Evolutionary conservation across 805 yeast species (phyloP).

Genomic region (Ogataea zsoltii): DNA sequence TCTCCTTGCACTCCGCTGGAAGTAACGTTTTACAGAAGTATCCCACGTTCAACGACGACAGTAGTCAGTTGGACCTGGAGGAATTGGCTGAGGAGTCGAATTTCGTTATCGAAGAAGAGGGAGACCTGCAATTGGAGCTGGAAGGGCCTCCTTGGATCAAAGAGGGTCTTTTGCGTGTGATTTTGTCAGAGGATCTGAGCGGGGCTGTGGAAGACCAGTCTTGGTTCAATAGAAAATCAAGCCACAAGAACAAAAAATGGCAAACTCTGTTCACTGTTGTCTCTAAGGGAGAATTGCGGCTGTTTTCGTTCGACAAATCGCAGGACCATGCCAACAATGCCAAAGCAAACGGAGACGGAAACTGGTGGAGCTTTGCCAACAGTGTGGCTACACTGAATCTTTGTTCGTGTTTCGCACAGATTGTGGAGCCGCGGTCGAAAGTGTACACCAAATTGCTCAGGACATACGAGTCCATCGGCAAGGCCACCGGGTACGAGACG

Average conservation of each 20-base stretch:
- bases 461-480: conserved; percentile 25
- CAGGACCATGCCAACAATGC: conserved; percentile 12
- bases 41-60: conserved; percentile 12
- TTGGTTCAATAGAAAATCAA: conserved; percentile 1
- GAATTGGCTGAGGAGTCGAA: conserved; percentile 1
- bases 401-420: conserved; percentile 52
- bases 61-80: conserved; percentile 10
- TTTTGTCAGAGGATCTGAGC: conserved; percentile 18
- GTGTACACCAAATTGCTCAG: conserved; percentile 18
- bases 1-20: conserved; percentile 15
- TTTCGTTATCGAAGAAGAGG: conserved; percentile 39
- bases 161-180: conserved; percentile 59
- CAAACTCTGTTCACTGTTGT: conserved; percentile 62
- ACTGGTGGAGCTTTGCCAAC: conserved; percentile 66
- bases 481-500: conserved; percentile 37
- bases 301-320: conserved; percentile 49
- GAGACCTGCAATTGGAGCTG: conserved; percentile 61
- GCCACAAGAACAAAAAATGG: conserved; percentile 35
- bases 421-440: conserved; percentile 37
- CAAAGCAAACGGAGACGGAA: conserved; percentile 48
- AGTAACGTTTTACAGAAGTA: conserved; percentile 14
- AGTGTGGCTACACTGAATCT: conserved; percentile 53
- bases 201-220: neutral
- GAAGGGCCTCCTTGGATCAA: conserved; percentile 78
- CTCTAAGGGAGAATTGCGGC: conserved; percentile 61